A percentile compares a stretch with the other conserved stretches of the same genome.
Conservation (phyloP, 2,329 filamentous ascomycete genomes). For the Diatrype stigma region DNA sequence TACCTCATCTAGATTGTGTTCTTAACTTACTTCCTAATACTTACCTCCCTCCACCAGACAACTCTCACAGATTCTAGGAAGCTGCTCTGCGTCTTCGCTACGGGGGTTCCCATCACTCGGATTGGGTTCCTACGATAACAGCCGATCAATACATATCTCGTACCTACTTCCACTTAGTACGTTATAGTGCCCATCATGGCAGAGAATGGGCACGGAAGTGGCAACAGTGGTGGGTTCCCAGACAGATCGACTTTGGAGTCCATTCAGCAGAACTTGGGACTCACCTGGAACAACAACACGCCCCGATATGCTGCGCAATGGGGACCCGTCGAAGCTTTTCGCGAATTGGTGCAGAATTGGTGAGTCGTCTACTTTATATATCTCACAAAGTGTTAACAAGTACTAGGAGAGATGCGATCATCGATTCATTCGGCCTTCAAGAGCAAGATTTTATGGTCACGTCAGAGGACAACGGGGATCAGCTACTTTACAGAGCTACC, state of each 20-base stretch:
- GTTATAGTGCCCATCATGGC: no score
- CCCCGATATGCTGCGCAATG: slow-evolving; percentile 11
- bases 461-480: slow-evolving; percentile 14
- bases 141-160: no score
- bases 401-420: slow-evolving; percentile 26
- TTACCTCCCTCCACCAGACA: no score
- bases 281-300: slow-evolving; percentile 4
- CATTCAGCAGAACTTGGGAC: slow-evolving; percentile 2
- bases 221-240: not conserved
- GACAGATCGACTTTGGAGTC: slow-evolving; percentile 4
- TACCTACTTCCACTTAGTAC: no score
- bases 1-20: no score
- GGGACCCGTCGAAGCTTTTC: slow-evolving; percentile 24
- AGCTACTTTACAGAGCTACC: slow-evolving; percentile 24
- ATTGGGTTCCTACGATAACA: no score
- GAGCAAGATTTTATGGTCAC: slow-evolving; percentile 18
- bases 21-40: no score
- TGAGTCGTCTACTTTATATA: slow-evolving; percentile 5
- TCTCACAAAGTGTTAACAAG: not conserved
- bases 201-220: no score
- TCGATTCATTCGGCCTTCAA: slow-evolving; percentile 17
- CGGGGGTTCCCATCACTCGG: no score
- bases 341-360: slow-evolving; percentile 32
- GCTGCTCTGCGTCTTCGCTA: no score
- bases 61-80: no score